A percentile compares a stretch with the other conserved stretches of the same genome.
Conservation (phyloP, 495 filamentous ascomycete species). For the Acidomyces sp. region DNA sequence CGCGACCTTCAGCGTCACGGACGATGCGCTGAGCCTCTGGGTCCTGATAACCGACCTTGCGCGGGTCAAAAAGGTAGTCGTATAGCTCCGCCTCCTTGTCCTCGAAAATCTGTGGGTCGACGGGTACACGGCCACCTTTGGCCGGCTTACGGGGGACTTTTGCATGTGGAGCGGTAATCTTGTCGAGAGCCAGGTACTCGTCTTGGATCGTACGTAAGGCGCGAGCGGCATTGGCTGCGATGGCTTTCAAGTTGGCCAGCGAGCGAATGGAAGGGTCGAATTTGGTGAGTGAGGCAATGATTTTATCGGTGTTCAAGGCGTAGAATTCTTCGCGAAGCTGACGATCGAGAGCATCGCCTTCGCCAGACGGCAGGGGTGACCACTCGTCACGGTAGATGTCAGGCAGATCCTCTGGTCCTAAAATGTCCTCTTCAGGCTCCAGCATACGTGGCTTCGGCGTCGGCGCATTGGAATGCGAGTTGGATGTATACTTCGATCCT, state of each 20-base stretch:
- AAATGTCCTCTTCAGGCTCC: conserved; percentile 11
- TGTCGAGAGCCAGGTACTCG: conserved; percentile 49
- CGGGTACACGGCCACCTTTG: conserved; percentile 26
- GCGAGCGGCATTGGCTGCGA: conserved; percentile 39
- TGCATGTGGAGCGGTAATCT: conserved; percentile 32
- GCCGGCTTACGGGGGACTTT: conserved; percentile 30
- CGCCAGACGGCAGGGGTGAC: neutral
- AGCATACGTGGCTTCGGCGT: conserved; percentile 17
- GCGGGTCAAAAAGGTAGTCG: conserved; percentile 28
- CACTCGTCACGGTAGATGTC: conserved; percentile 5
- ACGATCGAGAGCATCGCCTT: neutral
- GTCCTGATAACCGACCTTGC: conserved; percentile 26
- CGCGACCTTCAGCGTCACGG: conserved; percentile 25
- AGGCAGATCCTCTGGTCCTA: conserved; percentile 6
- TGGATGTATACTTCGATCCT: conserved; percentile 4
- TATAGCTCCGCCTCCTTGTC: conserved; percentile 34
- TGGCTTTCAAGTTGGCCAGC: conserved; percentile 40
- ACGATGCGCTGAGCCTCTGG: conserved; percentile 24
- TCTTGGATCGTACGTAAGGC: conserved; percentile 48
- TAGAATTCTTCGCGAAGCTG: conserved; percentile 10
- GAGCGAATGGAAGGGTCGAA: conserved; percentile 22
- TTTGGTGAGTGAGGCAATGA: conserved; percentile 24
- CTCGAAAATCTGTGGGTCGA: conserved; percentile 23
- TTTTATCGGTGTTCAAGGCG: conserved; percentile 22
- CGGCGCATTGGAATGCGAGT: conserved; percentile 6